Conservation (phyloP, 257 asterid species). For the Primulina tabacum region DNA sequence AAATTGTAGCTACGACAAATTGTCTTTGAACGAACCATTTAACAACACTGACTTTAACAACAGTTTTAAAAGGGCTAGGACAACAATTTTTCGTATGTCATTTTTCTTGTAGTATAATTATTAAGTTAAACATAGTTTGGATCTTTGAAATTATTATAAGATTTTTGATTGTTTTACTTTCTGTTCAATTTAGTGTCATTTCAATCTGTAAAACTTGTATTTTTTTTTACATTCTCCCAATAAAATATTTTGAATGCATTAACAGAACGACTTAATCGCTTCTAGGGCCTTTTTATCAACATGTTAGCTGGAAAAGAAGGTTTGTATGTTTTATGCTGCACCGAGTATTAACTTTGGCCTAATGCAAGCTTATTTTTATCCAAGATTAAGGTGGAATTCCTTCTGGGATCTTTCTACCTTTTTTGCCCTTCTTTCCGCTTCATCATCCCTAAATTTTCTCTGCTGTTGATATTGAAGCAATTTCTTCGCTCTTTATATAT, state of each 20-base stretch:
- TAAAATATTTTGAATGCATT: too few species aligned
- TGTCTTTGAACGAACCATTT: too few species aligned
- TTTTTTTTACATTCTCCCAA: too few species aligned
- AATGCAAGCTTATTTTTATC: not conserved
- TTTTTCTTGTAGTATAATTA: too few species aligned
- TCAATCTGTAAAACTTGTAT: too few species aligned
- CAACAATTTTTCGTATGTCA: too few species aligned
- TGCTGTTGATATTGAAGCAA: not conserved
- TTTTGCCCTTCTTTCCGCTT: not conserved
- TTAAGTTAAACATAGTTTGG: not conserved
- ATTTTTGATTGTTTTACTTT: too few species aligned
- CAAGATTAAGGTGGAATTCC: not conserved
- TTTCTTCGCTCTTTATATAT: not conserved
- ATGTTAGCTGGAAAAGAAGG: slow-evolving; percentile 64
- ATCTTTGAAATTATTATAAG: not conserved
- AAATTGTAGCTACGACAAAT: too few species aligned
- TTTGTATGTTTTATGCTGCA: slow-evolving; percentile 19
- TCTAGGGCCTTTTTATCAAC: too few species aligned
- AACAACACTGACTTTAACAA: too few species aligned
- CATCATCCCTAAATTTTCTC: not conserved
- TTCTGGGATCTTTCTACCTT: too few species aligned
- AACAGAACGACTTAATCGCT: not conserved
- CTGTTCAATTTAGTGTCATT: not conserved
- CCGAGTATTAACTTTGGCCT: not conserved
- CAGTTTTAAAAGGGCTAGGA: too few species aligned